Percentiles rank a stretch among this genome's conserved stretches.
phyloP scores from a whole-genome alignment of 352 stramenopile genomes.

The Pythium chondricola region DNA sequence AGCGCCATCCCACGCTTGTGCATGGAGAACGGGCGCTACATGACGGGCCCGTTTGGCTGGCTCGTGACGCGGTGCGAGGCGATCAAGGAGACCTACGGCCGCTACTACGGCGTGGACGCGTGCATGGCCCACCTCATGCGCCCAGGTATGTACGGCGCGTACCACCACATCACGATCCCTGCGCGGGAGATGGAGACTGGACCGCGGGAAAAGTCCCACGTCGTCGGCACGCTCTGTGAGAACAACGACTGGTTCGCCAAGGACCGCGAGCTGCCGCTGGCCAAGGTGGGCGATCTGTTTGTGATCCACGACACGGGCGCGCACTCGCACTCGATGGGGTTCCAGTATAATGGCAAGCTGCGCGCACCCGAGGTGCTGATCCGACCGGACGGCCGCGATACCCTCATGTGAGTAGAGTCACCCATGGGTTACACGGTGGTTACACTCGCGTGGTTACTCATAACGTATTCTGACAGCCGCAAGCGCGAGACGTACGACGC shows the following conservation, averaged over 20 bases:
- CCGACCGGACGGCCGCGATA: slow-evolving; percentile 37
- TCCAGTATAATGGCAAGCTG: slow-evolving; percentile 91
- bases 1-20: slow-evolving; percentile 56
- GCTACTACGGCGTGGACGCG: slow-evolving; percentile 85
- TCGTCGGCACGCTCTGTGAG: slow-evolving; percentile 85
- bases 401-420: slow-evolving; percentile 56
- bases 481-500: slow-evolving; percentile 70
- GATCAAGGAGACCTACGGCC: slow-evolving; percentile 82
- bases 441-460: slow-evolving; percentile 1
- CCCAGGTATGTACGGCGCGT: slow-evolving; percentile 86
- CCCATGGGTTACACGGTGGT: slow-evolving; percentile 1
- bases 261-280: slow-evolving; percentile 60
- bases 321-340: slow-evolving; percentile 90
- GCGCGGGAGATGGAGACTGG: slow-evolving; percentile 37
- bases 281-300: slow-evolving; percentile 81
- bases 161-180: slow-evolving; percentile 85
- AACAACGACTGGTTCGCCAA: slow-evolving; percentile 93
- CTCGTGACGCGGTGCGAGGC: slow-evolving; percentile 78
- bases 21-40: slow-evolving; percentile 89
- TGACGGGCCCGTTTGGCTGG: slow-evolving; percentile 86
- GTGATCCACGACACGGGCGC: slow-evolving; percentile 88
- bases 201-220: slow-evolving; percentile 41
- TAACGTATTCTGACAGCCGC: slow-evolving; percentile 30
- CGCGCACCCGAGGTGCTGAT: slow-evolving; percentile 84
- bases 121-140: slow-evolving; percentile 90